phyloP scores from a whole-genome alignment of 768 basidiomycete genomes.

The Tulasnella sp. region DNA sequence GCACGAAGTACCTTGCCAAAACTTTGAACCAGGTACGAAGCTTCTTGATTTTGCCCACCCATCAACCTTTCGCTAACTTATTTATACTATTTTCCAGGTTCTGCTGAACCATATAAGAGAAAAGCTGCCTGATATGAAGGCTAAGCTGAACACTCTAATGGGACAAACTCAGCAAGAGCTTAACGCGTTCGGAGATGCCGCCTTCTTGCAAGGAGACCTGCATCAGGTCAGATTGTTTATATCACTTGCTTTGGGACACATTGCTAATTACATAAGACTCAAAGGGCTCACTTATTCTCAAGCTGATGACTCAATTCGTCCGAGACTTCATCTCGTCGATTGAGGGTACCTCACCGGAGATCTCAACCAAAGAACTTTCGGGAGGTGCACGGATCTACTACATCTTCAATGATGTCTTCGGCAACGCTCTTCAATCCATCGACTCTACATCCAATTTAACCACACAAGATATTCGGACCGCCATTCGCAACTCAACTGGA shows the following conservation, averaged over 20 bases:
- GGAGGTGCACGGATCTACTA: conserved; percentile 98
- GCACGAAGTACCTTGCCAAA: conserved; percentile 90
- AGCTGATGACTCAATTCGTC: conserved; percentile 97
- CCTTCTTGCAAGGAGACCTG: conserved; percentile 71
- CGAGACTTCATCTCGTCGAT: conserved; percentile 95
- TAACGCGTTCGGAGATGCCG: conserved; percentile 89
- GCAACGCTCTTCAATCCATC: conserved; percentile 77
- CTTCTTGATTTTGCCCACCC: background rate
- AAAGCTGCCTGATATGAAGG: conserved; percentile 99
- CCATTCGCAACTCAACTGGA: conserved; percentile 96
- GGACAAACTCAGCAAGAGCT: conserved; percentile 98
- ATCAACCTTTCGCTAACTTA: background rate
- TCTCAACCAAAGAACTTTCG: conserved; percentile 96
- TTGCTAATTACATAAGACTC: background rate
- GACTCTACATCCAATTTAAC: conserved; percentile 87
- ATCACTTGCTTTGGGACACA: conserved; percentile 36
- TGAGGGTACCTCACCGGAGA: conserved; percentile 90
- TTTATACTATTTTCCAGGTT: conserved; percentile 37
- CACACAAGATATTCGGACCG: conserved; percentile 91
- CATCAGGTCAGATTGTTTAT: conserved; percentile 35
- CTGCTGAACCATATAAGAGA: conserved; percentile 96
- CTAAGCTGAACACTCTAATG: conserved; percentile 93
- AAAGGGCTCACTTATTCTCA: conserved; percentile 70
- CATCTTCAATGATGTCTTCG: conserved; percentile 98
- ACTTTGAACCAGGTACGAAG: conserved; percentile 75